A percentile compares a stretch with the other conserved stretches of the same genome.
Conservation (phyloP, 108 stramenopile genomes). For the Schizochytrium sp. region DNA sequence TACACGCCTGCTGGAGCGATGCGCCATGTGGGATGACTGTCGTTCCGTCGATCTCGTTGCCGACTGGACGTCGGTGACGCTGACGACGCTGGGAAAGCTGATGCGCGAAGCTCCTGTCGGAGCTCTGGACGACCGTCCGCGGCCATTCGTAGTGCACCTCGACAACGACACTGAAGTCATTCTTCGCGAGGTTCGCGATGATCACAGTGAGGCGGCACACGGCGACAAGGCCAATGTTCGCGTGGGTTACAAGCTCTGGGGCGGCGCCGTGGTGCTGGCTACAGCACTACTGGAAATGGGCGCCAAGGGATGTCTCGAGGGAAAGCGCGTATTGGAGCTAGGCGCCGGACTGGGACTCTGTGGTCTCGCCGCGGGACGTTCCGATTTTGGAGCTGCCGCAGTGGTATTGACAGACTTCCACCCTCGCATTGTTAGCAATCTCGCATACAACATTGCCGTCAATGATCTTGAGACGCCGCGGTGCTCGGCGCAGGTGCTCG, state of each 20-base stretch:
- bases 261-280: background rate
- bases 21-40: background rate
- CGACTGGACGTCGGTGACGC: background rate
- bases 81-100: background rate
- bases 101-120: background rate
- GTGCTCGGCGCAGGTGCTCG: background rate
- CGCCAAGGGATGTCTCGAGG: background rate
- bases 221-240: background rate
- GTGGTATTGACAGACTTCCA: conserved; percentile 1
- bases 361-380: background rate
- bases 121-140: background rate
- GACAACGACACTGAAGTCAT: background rate
- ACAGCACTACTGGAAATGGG: background rate
- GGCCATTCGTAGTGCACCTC: background rate
- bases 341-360: conserved; percentile 4
- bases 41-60: background rate
- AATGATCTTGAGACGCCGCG: background rate
- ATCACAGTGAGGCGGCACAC: background rate
- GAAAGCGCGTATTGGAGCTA: background rate
- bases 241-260: conserved; percentile 12
- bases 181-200: background rate
- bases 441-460: background rate
- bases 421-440: background rate
- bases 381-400: background rate
- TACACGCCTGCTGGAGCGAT: background rate